phyloP scores from a whole-genome alignment of 1,139 yeast species.

The Protomyces pachydermus region DNA sequence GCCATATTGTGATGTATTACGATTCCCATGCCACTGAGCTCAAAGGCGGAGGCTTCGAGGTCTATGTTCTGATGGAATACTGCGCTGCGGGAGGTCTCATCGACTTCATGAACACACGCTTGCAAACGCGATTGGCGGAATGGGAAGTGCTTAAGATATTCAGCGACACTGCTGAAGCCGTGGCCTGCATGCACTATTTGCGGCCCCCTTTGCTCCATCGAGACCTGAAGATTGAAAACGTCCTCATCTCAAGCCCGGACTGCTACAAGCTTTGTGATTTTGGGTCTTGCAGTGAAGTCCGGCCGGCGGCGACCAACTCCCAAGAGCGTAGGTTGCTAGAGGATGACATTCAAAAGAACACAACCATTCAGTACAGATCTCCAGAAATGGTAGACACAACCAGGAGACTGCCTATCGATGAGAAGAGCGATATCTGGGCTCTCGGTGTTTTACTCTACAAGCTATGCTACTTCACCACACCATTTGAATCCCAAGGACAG shows the following conservation, averaged over 20 bases:
- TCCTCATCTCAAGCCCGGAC: constrained; percentile 67
- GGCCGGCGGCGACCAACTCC: constrained; percentile 57
- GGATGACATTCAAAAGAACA: constrained; percentile 81
- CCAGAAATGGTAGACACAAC: constrained; percentile 95
- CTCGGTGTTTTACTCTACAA: constrained; percentile 86
- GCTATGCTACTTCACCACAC: constrained; percentile 88
- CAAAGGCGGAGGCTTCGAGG: constrained; percentile 61
- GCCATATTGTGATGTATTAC: constrained; percentile 77
- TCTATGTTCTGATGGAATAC: constrained; percentile 84
- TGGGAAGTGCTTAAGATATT: constrained; percentile 75
- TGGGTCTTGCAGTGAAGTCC: constrained; percentile 77
- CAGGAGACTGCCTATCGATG: constrained; percentile 82
- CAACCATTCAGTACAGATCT: constrained; percentile 94
- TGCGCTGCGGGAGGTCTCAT: constrained; percentile 67
- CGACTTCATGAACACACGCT: constrained; percentile 89
- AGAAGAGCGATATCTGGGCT: constrained; percentile 96
- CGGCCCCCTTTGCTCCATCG: constrained; percentile 81
- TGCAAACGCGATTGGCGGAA: constrained; percentile 74
- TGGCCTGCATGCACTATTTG: constrained; percentile 81
- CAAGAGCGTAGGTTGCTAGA: constrained; percentile 65
- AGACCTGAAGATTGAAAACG: constrained; percentile 93
- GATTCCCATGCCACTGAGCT: constrained; percentile 92
- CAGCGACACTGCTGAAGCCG: constrained; percentile 76
- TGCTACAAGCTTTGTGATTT: constrained; percentile 84
- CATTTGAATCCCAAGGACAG: constrained; percentile 78